These are phyloP conservation scores for Firmiana major DNA, from an alignment of 345 rosid species.

Conservation along the genomic window DNA sequence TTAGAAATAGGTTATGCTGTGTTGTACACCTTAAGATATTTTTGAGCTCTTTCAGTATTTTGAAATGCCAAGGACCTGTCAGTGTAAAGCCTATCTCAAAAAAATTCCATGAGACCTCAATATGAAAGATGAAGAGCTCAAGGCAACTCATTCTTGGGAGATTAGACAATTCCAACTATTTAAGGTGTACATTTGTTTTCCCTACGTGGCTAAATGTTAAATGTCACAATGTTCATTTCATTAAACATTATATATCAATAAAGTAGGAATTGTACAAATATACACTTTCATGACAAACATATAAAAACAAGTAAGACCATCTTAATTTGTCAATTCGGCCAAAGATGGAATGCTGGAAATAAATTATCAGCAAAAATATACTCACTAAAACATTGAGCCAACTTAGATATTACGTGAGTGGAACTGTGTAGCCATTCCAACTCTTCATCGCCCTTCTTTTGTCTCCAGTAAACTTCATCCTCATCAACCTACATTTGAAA, in stretches of 20 bases:
- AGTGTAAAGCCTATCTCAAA: not conserved
- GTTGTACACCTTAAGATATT: not conserved
- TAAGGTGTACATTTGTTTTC: not conserved
- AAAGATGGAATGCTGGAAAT: not conserved
- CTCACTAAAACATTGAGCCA: constrained; percentile 75
- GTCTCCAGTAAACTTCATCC: constrained; percentile 82
- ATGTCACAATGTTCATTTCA: not conserved
- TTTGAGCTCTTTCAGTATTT: not conserved
- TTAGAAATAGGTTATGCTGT: not conserved
- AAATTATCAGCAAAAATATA: constrained; percentile 19
- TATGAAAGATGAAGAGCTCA: not conserved
- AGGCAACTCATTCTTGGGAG: not conserved
- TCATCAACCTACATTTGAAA: constrained; percentile 67
- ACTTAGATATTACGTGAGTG: constrained; percentile 51
- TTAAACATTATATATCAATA: not conserved
- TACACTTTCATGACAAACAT: not conserved
- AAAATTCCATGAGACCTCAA: not conserved
- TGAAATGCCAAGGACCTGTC: not conserved
- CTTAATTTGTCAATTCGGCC: not conserved
- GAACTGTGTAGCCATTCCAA: constrained; percentile 69
- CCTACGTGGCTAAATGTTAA: not conserved
- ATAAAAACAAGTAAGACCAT: not conserved
- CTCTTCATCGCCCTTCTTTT: constrained; percentile 61
- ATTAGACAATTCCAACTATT: not conserved
- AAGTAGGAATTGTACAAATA: not conserved